Conservation (phyloP, 345 rosid genomes). For the Sisymbrium irio region DNA sequence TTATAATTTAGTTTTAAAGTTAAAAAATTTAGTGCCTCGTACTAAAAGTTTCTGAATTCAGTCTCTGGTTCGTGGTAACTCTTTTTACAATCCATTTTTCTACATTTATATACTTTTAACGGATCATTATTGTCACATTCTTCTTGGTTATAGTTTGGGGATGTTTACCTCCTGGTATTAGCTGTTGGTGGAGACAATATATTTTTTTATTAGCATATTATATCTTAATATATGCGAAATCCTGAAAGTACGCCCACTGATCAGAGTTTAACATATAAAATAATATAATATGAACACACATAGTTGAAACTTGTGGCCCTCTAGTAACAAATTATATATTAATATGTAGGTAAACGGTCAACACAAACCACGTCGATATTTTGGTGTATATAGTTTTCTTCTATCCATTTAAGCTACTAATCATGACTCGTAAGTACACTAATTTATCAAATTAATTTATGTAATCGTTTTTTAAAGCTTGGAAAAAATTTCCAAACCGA, state of each 20-base stretch:
- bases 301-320: neutral
- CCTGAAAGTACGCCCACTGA: slow-evolving; percentile 1
- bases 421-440: neutral
- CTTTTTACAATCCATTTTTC: neutral
- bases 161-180: slow-evolving; percentile 14
- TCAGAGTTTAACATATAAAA: neutral
- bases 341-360: neutral
- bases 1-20: too few species aligned
- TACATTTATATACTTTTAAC: neutral
- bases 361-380: neutral
- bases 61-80: neutral
- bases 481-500: neutral
- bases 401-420: neutral
- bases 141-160: slow-evolving; percentile 19
- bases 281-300: neutral
- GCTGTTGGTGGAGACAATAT: slow-evolving; percentile 8
- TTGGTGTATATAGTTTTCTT: neutral
- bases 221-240: neutral
- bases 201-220: neutral
- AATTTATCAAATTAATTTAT: neutral
- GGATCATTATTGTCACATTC: slow-evolving; percentile 14
- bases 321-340: neutral
- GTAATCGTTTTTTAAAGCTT: neutral
- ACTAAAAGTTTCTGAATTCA: too few species aligned
- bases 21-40: too few species aligned